Percentiles rank a stretch among this genome's conserved stretches.
phyloP scores from a whole-genome alignment of 192 early-diverging fungal species.

The Dimargaris verticillata region DNA sequence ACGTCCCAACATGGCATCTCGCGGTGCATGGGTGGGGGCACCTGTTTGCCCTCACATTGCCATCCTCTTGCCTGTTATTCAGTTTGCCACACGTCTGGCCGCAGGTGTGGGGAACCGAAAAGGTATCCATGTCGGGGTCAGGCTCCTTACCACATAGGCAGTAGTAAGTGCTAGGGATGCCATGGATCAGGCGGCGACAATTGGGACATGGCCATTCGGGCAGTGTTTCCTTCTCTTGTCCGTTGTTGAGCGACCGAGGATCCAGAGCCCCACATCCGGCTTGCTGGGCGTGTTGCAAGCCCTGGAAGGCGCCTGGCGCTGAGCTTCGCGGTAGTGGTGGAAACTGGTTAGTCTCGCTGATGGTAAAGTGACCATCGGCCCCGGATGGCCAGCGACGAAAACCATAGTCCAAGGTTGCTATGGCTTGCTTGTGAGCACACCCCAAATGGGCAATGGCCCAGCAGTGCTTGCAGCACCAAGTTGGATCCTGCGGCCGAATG shows the following conservation, averaged over 20 bases:
- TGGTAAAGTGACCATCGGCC: too few species aligned
- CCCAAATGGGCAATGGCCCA: slow-evolving; percentile 82
- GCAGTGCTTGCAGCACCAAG: slow-evolving; percentile 78
- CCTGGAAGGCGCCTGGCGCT: too few species aligned
- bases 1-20: slow-evolving; percentile 88
- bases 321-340: too few species aligned
- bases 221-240: too few species aligned
- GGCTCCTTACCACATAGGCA: slow-evolving; percentile 79
- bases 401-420: slow-evolving; percentile 34
- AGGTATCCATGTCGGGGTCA: slow-evolving; percentile 48
- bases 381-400: too few species aligned
- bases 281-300: slow-evolving; percentile 1
- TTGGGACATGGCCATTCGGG: slow-evolving; percentile 93
- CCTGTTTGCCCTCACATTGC: not conserved
- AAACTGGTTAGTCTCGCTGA: too few species aligned
- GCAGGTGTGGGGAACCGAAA: slow-evolving; percentile 69
- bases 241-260: too few species aligned
- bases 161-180: slow-evolving; percentile 51
- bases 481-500: slow-evolving; percentile 45
- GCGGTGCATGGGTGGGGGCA: slow-evolving; percentile 68
- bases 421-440: slow-evolving; percentile 73
- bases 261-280: slow-evolving; percentile 3
- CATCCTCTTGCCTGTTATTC: not conserved
- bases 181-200: slow-evolving; percentile 54
- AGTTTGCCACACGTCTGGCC: slow-evolving; percentile 53